These are phyloP conservation scores for Colletotrichum chlorophyti DNA, from an alignment of 2,329 filamentous ascomycete genomes.

Conservation along the genomic window DNA sequence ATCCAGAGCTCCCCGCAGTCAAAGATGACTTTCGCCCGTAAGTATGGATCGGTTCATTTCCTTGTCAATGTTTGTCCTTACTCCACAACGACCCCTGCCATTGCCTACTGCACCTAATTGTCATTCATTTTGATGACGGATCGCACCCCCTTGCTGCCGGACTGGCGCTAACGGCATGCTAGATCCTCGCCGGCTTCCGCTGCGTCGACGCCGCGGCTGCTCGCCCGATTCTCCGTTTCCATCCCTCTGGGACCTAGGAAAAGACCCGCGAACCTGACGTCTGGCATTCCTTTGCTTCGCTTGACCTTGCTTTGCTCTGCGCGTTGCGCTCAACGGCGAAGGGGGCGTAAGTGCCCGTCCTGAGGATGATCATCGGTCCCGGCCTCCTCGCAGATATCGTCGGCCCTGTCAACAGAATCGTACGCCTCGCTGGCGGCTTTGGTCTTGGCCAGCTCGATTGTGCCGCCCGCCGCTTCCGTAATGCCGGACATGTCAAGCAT, in stretches of 20 bases:
- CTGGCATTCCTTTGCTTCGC: background rate
- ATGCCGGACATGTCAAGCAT: too few species aligned
- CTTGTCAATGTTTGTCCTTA: background rate
- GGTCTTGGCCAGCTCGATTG: too few species aligned
- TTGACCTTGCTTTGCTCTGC: too few species aligned
- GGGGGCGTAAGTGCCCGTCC: background rate
- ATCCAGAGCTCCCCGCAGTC: background rate
- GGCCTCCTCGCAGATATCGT: background rate
- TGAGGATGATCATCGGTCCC: background rate
- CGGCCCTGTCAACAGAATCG: background rate
- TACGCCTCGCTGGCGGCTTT: too few species aligned
- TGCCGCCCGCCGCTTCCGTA: too few species aligned
- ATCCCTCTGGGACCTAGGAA: constrained; percentile 11
- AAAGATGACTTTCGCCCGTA: constrained; percentile 17
- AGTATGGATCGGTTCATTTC: background rate
- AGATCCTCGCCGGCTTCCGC: background rate
- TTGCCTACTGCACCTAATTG: too few species aligned
- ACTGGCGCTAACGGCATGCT: constrained; percentile 4
- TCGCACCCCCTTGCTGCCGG: background rate
- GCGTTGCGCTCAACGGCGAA: background rate
- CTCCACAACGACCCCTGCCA: too few species aligned
- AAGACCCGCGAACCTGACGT: background rate
- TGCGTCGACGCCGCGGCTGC: constrained; percentile 6
- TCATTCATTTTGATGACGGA: background rate
- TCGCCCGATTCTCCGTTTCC: constrained; percentile 8